A percentile compares a stretch with the other conserved stretches of the same genome.
phyloP scores from a whole-genome alignment of 176 grass and related monocot species.

The Luzula sylvatica region DNA sequence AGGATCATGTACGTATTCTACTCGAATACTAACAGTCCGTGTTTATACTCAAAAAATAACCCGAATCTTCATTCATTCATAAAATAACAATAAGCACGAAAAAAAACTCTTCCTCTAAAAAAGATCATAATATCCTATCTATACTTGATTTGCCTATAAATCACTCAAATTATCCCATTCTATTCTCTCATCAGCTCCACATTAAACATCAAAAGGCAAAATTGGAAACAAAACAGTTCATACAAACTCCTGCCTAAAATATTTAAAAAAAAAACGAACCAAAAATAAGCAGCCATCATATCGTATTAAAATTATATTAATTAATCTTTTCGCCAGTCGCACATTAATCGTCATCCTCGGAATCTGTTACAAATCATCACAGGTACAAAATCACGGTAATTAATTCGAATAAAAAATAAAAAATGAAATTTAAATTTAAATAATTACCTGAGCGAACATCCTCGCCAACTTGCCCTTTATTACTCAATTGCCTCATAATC shows the following conservation, averaged over 20 bases:
- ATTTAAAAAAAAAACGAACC: not conserved
- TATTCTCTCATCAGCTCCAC: conserved; percentile 1
- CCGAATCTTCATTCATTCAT: not conserved
- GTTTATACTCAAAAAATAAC: too few relatives aligned
- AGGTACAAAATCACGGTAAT: not conserved
- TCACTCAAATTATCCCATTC: conserved; percentile 3
- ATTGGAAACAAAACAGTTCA: conserved; percentile 16
- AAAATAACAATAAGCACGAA: conserved; percentile 1
- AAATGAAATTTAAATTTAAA: not conserved
- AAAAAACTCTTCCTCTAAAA: conserved; percentile 14
- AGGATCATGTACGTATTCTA: too few relatives aligned
- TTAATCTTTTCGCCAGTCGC: not conserved
- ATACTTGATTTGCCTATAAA: conserved; percentile 13
- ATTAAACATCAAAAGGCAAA: conserved; percentile 9
- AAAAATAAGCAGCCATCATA: conserved; percentile 2
- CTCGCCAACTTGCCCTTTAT: conserved; percentile 86
- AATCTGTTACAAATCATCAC: conserved; percentile 10
- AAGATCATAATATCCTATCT: conserved; percentile 18
- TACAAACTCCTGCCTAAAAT: conserved; percentile 3
- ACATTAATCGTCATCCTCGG: conserved; percentile 20
- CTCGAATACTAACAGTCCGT: too few relatives aligned
- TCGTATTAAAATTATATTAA: not conserved
- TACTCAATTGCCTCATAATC: conserved; percentile 85
- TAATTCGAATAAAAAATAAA: not conserved
- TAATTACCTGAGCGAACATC: conserved; percentile 81